A percentile compares a stretch with the other conserved stretches of the same genome.
Conservation (phyloP, 2,329 filamentous ascomycete species). For the Colletotrichum cereale region DNA sequence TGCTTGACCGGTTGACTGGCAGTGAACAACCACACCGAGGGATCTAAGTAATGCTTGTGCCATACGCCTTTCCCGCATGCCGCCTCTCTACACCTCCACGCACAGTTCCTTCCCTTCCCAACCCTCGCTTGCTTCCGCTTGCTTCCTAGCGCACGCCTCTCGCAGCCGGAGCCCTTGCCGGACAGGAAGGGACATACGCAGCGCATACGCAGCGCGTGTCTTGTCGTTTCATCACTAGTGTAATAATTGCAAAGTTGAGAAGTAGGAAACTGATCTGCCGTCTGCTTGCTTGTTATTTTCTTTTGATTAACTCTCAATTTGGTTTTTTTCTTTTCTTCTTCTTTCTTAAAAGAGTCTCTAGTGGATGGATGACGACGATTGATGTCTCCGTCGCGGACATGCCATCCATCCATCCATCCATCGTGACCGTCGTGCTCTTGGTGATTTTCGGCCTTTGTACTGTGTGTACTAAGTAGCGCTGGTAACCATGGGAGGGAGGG, state of each 20-base stretch:
- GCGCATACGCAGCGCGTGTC: background rate
- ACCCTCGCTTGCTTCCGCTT: constrained; percentile 18
- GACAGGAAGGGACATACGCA: constrained; percentile 10
- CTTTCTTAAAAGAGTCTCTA: no score
- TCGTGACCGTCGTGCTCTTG: background rate
- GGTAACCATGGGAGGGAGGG: background rate
- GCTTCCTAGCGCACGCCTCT: constrained; percentile 29
- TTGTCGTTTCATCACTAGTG: background rate
- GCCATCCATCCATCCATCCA: background rate
- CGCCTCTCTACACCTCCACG: background rate
- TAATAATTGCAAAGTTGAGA: no score
- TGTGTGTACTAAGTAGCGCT: background rate
- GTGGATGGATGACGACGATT: background rate
- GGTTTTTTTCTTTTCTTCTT: no score
- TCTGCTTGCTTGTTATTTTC: background rate
- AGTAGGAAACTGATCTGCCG: background rate
- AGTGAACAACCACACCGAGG: background rate
- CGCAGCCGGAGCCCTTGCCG: constrained; percentile 11
- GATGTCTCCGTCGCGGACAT: background rate
- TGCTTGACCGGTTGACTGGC: background rate
- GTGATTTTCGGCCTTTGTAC: background rate
- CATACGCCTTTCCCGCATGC: constrained; percentile 25
- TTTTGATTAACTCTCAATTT: no score
- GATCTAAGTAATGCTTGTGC: constrained; percentile 8
- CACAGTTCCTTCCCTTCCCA: background rate